Evolutionary conservation across 106 monocot genomes (phyloP).

Genomic region (Hemerocallis citrina): DNA sequence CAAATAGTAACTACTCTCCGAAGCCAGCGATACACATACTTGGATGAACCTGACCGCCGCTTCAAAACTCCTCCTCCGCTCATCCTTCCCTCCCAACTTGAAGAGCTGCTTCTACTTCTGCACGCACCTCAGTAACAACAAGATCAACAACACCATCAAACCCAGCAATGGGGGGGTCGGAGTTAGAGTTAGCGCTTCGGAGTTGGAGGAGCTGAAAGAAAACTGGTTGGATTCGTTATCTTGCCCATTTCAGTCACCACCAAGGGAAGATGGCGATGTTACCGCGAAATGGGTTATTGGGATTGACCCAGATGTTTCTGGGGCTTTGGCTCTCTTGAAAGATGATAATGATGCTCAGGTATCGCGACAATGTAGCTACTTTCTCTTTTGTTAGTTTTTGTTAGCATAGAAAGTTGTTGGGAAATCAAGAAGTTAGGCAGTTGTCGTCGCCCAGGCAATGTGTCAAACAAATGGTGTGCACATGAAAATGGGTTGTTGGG

Average conservation of each 20-base stretch:
- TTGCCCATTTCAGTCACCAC: slow-evolving; percentile 20
- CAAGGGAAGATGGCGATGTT: slow-evolving; percentile 9
- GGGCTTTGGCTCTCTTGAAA: slow-evolving; percentile 62
- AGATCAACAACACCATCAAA: neutral
- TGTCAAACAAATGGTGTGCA: too few species aligned
- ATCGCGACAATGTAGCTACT: too few species aligned
- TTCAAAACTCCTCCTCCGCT: neutral
- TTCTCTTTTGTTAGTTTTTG: too few species aligned
- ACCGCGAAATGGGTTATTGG: slow-evolving; percentile 46
- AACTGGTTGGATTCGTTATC: slow-evolving; percentile 64
- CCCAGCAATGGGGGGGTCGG: neutral
- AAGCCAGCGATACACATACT: too few species aligned
- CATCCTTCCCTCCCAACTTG: neutral
- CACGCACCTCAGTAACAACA: neutral
- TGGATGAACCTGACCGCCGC: too few species aligned
- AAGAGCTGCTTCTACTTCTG: neutral
- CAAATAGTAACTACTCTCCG: too few species aligned
- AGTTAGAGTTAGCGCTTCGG: slow-evolving; percentile 15
- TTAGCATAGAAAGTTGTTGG: neutral
- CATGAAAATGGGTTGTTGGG: too few species aligned
- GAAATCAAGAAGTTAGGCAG: too few species aligned
- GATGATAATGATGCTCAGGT: slow-evolving; percentile 46
- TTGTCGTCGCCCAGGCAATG: too few species aligned
- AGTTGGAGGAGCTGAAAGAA: slow-evolving; percentile 31
- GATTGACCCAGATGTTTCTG: slow-evolving; percentile 65